Evolutionary conservation across 495 filamentous ascomycete genomes (phyloP), one percentile per base, ranked within the genome.

Genomic region (Aspergillus conjunctus): DNA sequence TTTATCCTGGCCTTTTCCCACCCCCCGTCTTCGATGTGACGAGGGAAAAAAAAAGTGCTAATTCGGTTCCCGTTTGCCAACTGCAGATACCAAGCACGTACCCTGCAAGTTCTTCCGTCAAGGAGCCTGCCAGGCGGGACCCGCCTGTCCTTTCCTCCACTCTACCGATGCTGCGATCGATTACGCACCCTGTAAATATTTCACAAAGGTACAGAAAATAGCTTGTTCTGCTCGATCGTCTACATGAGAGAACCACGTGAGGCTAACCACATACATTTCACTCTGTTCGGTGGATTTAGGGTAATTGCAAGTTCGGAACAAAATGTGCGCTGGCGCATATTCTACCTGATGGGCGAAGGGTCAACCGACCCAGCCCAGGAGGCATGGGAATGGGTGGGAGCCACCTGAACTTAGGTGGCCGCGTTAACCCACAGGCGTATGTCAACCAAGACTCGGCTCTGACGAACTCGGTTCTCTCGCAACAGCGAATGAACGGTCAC

Each of bases 101-200:
- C 94, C 94, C 17, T 98, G 94, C 89, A 98, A 98, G 80, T 98
- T 98, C 87, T 98, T 92, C 77, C 87, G 91, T 49, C 90, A 96
- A 77, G 94, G 94, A 69, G 87, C 90, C 68, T 98, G 94, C 76
- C 93, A 97, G 83, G 94, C 94, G 50, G 94, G 94, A 64, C 89
- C 89, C 70, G 91, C 92, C 48, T 98, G 94, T 77, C 94, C 94
- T 41, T 98, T 98, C 77, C 89, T 92, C 60, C 94, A 98, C 77
- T 93, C 92, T 48, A 85, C 89, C 60, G 88, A 93, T 72, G 76
- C 87, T 20, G 81, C 91, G 21, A 82, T 86, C 31, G 91, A 95
- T 60, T 91, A 87, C 61, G 88, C 92, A 46, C 88, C 89, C 22
- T 98, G 94, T 85, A 98, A 98, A 78, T 98, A 98, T 77, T 98